These are phyloP conservation scores for Aspergillus sp. DNA, from an alignment of 2,329 filamentous ascomycete genomes.

Conservation along the genomic window DNA sequence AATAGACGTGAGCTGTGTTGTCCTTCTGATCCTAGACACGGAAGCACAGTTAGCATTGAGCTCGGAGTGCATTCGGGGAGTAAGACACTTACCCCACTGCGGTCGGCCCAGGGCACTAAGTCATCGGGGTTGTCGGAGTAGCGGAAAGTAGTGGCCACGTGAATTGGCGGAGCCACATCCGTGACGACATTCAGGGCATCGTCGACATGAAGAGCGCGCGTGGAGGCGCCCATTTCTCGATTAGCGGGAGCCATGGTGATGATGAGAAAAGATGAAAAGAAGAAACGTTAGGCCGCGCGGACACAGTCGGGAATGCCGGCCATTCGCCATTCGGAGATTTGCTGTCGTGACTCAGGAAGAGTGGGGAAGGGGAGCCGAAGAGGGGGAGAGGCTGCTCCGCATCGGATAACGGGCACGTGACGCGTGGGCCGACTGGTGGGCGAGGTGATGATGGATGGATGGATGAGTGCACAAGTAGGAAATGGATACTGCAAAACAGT, in stretches of 20 bases:
- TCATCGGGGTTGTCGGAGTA: slow-evolving; percentile 71
- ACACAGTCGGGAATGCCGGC: background rate
- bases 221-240: slow-evolving; percentile 53
- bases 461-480: background rate
- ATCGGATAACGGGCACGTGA: slow-evolving; percentile 7
- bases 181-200: slow-evolving; percentile 71
- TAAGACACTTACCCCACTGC: slow-evolving; percentile 53
- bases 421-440: background rate
- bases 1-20: slow-evolving; percentile 70
- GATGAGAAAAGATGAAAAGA: slow-evolving; percentile 1
- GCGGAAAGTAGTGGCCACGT: slow-evolving; percentile 88
- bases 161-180: slow-evolving; percentile 85
- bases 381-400: background rate
- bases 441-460: background rate
- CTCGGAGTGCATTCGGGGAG: background rate
- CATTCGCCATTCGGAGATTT: too few relatives aligned
- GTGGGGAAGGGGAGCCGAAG: too few relatives aligned
- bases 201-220: slow-evolving; percentile 79
- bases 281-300: slow-evolving; percentile 9
- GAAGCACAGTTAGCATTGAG: background rate
- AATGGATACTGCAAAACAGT: background rate
- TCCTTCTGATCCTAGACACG: slow-evolving; percentile 25
- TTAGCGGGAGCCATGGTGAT: slow-evolving; percentile 27
- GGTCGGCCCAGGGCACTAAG: slow-evolving; percentile 55
- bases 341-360: background rate